A percentile compares a stretch with the other conserved stretches of the same genome.
phyloP scores from a whole-genome alignment of 768 basidiomycete species.

The Rhizopogon rudus region DNA sequence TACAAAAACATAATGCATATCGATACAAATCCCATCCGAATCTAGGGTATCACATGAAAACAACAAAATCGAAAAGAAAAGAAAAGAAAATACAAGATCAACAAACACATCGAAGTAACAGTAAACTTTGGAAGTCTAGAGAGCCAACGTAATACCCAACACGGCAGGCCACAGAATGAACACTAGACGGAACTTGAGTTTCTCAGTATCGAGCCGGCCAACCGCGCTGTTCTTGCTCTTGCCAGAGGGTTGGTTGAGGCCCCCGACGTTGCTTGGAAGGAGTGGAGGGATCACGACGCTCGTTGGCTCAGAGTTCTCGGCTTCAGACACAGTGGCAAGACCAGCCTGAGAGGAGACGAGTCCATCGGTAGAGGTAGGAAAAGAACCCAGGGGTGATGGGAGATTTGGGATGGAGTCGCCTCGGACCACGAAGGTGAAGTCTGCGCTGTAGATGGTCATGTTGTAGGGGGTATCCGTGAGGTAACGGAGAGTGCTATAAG shows the following conservation, averaged over 20 bases:
- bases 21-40: too few species aligned
- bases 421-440: constrained; percentile 36
- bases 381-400: background rate
- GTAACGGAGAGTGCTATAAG: constrained; percentile 29
- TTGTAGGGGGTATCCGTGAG: constrained; percentile 17
- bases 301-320: background rate
- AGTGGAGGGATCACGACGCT: background rate
- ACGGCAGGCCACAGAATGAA: constrained; percentile 54
- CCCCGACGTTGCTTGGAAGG: constrained; percentile 3
- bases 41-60: background rate
- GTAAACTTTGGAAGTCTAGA: constrained; percentile 21
- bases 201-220: constrained; percentile 26
- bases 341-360: background rate
- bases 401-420: background rate
- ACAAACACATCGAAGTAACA: background rate
- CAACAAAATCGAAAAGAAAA: background rate
- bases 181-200: constrained; percentile 40
- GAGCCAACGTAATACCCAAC: constrained; percentile 51
- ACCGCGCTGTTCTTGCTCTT: constrained; percentile 15
- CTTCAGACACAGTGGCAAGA: background rate
- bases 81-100: background rate
- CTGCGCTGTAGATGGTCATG: constrained; percentile 42
- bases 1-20: too few species aligned
- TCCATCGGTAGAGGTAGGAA: background rate
- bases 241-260: background rate